Percentiles rank a stretch among this genome's conserved stretches.
Evolutionary conservation across 2,329 filamentous ascomycete species (phyloP).

Genomic region (Exophiala sp.): DNA sequence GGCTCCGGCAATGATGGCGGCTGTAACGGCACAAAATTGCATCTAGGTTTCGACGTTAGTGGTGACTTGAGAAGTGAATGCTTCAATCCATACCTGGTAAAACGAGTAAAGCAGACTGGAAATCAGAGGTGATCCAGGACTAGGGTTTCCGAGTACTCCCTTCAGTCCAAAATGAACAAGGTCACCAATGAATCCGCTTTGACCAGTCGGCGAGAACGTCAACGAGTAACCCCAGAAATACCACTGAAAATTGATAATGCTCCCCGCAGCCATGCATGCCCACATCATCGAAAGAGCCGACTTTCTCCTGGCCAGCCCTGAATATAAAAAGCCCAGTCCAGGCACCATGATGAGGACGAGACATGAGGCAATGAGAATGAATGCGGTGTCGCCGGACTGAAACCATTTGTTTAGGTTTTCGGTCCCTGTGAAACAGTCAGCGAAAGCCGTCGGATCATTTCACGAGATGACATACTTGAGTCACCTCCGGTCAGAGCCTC

Average conservation of each 20-base stretch:
- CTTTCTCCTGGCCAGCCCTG: slow-evolving; percentile 93
- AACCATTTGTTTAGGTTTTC: slow-evolving; percentile 97
- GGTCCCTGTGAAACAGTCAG: slow-evolving; percentile 51
- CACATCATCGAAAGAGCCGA: slow-evolving; percentile 96
- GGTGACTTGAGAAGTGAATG: neutral
- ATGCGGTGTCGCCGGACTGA: slow-evolving; percentile 85
- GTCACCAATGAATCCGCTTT: slow-evolving; percentile 88
- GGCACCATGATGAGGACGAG: slow-evolving; percentile 84
- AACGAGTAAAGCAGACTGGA: slow-evolving; percentile 90
- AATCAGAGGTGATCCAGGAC: slow-evolving; percentile 80
- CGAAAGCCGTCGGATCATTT: neutral
- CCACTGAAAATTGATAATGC: slow-evolving; percentile 95
- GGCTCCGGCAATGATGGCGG: slow-evolving; percentile 83
- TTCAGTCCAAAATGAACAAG: slow-evolving; percentile 83
- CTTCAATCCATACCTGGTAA: slow-evolving; percentile 66
- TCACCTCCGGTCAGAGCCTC: slow-evolving; percentile 67
- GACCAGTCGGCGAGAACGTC: slow-evolving; percentile 77
- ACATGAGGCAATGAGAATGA: slow-evolving; percentile 65
- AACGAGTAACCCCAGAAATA: slow-evolving; percentile 99
- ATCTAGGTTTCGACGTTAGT: slow-evolving; percentile 54
- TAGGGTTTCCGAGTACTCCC: slow-evolving; percentile 79
- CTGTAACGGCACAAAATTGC: slow-evolving; percentile 95
- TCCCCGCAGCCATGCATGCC: slow-evolving; percentile 92
- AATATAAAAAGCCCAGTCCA: slow-evolving; percentile 95
- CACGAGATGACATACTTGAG: slow-evolving; percentile 60